These are phyloP conservation scores for Paramarasmius palmivorus DNA, from an alignment of 1,284 basidiomycete species.

Conservation along the genomic window DNA sequence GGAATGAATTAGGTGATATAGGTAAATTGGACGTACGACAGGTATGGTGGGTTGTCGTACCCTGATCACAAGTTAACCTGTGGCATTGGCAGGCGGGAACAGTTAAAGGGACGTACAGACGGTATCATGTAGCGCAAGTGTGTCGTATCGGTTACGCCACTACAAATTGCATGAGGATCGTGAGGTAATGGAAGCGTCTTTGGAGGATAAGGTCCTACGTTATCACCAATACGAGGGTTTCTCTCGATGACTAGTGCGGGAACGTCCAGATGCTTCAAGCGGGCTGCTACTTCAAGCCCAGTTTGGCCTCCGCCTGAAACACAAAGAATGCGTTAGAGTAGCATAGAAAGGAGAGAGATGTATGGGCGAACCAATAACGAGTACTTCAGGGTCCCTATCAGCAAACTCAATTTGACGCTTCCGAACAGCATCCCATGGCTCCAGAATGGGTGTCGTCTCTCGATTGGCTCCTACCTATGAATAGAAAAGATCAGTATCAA, in stretches of 20 bases:
- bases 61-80: conserved; percentile 22
- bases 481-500: neutral
- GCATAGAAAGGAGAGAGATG: neutral
- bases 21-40: conserved; percentile 28
- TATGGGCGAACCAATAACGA: conserved; percentile 30
- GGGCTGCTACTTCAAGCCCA: conserved; percentile 39
- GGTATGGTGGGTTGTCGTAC: conserved; percentile 41
- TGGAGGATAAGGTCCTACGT: neutral
- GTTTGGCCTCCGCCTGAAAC: conserved; percentile 33
- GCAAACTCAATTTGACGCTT: conserved; percentile 25
- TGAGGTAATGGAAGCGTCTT: neutral
- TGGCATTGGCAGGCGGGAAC: neutral
- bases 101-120: conserved; percentile 39
- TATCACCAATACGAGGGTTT: conserved; percentile 43
- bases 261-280: conserved; percentile 33
- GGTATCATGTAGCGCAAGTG: conserved; percentile 51
- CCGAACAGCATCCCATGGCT: conserved; percentile 13
- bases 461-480: conserved; percentile 31
- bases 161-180: conserved; percentile 10
- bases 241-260: conserved; percentile 20
- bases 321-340: neutral
- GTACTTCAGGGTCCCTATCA: conserved; percentile 27
- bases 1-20: neutral
- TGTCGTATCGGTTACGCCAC: conserved; percentile 49
- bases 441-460: conserved; percentile 10